Percentiles rank a stretch among this genome's conserved stretches.
Conservation (phyloP, 352 stramenopile genomes). For the Pythium sp. region DNA sequence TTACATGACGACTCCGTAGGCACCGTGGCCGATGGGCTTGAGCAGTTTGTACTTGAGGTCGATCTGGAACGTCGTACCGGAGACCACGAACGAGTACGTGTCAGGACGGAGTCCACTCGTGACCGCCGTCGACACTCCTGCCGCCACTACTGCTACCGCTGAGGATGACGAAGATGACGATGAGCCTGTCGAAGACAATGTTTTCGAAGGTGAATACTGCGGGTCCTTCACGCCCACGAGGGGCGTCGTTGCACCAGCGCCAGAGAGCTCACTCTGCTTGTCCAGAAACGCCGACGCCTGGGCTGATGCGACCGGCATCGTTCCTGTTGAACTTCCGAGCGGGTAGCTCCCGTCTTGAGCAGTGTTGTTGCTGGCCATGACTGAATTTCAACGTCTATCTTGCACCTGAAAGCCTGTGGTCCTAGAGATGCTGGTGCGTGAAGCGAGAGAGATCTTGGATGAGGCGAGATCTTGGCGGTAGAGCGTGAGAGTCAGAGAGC, state of each 20-base stretch:
- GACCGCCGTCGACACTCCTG: slow-evolving; percentile 8
- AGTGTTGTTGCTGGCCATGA: neutral
- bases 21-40: slow-evolving; percentile 93
- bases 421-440: neutral
- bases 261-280: slow-evolving; percentile 15
- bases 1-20: slow-evolving; percentile 91
- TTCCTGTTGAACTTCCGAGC: neutral
- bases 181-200: neutral
- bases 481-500: neutral
- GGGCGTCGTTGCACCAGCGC: neutral
- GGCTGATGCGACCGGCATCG: neutral
- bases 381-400: neutral
- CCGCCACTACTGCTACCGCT: neutral
- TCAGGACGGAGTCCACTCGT: slow-evolving; percentile 35
- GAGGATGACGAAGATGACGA: neutral
- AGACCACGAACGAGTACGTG: slow-evolving; percentile 80
- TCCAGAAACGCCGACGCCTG: slow-evolving; percentile 7
- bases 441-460: neutral
- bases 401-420: neutral
- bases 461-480: neutral
- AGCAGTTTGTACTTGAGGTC: slow-evolving; percentile 94
- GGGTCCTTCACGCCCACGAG: slow-evolving; percentile 3
- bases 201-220: slow-evolving; percentile 7
- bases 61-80: slow-evolving; percentile 90
- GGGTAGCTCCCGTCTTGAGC: slow-evolving; percentile 2